Percentiles rank a stretch among this genome's conserved stretches.
Evolutionary conservation across 75 land plant genomes (phyloP).

Genomic region (Cunninghamia lanceolata): DNA sequence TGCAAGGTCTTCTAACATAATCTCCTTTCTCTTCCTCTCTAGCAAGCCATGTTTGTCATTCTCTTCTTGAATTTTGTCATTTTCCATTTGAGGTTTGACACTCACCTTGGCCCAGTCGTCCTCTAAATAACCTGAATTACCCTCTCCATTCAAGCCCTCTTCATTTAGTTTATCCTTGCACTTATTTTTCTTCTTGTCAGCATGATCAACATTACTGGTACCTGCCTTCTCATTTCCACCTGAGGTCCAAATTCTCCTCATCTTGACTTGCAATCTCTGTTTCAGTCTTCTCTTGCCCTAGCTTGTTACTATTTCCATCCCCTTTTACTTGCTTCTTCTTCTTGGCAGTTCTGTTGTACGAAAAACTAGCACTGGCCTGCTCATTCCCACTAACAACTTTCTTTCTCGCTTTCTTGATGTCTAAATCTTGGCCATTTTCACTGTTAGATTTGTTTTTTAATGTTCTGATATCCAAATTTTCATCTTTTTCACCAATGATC

Average conservation of each 20-base stretch:
- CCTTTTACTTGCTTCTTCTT: slow-evolving; percentile 5
- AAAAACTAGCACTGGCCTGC: background rate
- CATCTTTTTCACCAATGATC: too few species aligned
- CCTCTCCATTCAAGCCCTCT: too few species aligned
- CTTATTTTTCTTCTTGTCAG: slow-evolving; percentile 22
- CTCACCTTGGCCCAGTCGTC: too few species aligned
- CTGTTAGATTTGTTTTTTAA: background rate
- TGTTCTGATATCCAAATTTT: too few species aligned
- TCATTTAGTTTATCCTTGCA: too few species aligned
- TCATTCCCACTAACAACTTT: background rate
- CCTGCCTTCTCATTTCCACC: background rate
- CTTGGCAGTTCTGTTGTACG: too few species aligned
- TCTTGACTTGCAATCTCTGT: background rate
- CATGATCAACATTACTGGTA: background rate
- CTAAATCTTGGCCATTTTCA: too few species aligned
- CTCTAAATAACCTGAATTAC: background rate
- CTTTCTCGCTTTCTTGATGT: background rate
- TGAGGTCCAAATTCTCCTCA: background rate
- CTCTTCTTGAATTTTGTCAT: background rate
- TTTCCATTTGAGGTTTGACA: too few species aligned
- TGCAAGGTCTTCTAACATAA: background rate
- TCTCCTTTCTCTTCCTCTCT: background rate
- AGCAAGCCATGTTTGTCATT: background rate
- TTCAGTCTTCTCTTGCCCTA: background rate
- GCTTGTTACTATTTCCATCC: background rate